Evolutionary conservation across 164 flowering plant species (phyloP).

Genomic region (Berberis thunbergii): DNA sequence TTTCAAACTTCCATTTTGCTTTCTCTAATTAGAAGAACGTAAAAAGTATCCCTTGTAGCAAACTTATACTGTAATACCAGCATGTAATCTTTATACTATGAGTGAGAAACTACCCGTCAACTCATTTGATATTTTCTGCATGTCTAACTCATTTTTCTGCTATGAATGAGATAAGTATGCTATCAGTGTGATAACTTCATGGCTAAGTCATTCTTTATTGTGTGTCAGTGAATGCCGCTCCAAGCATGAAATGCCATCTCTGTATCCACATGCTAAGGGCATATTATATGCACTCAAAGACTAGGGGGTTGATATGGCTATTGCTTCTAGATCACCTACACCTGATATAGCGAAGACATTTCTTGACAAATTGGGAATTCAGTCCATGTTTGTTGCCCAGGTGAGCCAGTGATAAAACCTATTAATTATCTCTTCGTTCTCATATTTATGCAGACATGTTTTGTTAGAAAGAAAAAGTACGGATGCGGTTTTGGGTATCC

Average conservation of each 20-base stretch:
- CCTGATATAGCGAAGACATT: constrained; percentile 81
- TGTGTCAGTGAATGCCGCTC: constrained; percentile 74
- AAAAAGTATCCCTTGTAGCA: too few relatives aligned
- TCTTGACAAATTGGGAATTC: constrained; percentile 61
- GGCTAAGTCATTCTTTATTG: background rate
- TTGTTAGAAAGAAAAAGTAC: too few relatives aligned
- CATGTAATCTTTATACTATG: too few relatives aligned
- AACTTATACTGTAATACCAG: too few relatives aligned
- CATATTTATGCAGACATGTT: background rate
- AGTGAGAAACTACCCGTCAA: too few relatives aligned
- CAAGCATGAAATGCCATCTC: constrained; percentile 68
- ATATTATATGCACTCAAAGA: constrained; percentile 81
- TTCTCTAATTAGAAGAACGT: too few relatives aligned
- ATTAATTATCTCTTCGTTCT: constrained; percentile 2
- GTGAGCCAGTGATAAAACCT: constrained; percentile 22
- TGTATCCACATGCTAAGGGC: constrained; percentile 85
- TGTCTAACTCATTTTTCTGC: background rate
- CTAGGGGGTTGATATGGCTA: constrained; percentile 75
- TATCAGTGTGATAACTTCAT: background rate
- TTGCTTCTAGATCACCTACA: constrained; percentile 93
- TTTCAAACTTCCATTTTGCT: too few relatives aligned
- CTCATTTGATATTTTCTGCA: too few relatives aligned
- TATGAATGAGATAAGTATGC: too few relatives aligned
- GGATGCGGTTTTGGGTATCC: too few relatives aligned
- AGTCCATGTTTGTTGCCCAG: constrained; percentile 75